Conservation (phyloP, 129 eudicot genomes). For the Ambrosia trifida region DNA sequence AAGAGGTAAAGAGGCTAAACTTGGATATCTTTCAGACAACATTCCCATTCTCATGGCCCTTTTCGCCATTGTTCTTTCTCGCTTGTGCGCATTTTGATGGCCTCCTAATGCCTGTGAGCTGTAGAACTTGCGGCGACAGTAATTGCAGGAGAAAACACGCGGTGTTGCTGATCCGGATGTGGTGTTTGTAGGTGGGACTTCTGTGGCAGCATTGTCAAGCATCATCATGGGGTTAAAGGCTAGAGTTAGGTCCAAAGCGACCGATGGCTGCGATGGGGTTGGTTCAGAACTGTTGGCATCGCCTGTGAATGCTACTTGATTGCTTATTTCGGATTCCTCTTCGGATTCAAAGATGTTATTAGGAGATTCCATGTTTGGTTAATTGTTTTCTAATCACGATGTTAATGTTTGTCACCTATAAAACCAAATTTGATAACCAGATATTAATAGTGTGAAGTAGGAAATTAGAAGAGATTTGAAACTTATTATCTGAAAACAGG, state of each 20-base stretch:
- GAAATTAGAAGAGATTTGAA: too few relatives aligned
- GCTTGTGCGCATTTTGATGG: conserved; percentile 92
- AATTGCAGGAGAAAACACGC: conserved; percentile 81
- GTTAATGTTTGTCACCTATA: conserved; percentile 18
- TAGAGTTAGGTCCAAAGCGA: conserved; percentile 63
- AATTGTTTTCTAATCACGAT: not conserved
- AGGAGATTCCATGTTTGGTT: conserved; percentile 48
- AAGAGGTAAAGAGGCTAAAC: conserved; percentile 82
- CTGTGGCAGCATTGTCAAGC: conserved; percentile 25
- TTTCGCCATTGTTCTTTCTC: conserved; percentile 83
- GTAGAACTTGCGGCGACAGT: conserved; percentile 78
- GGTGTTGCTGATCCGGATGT: conserved; percentile 34
- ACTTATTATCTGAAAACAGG: too few relatives aligned
- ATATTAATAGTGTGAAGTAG: conserved; percentile 7
- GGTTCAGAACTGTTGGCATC: not conserved
- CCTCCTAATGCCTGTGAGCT: conserved; percentile 98
- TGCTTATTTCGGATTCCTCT: conserved; percentile 58
- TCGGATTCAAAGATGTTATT: conserved; percentile 47
- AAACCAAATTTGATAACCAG: not conserved
- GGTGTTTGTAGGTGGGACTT: conserved; percentile 29
- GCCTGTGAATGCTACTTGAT: conserved; percentile 46
- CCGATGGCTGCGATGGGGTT: conserved; percentile 29
- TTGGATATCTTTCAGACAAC: conserved; percentile 71
- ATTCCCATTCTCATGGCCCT: conserved; percentile 77
- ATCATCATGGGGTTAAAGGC: conserved; percentile 40